Percentiles rank a stretch among this genome's conserved stretches.
phyloP scores from a whole-genome alignment of 1,139 yeast genomes.

The Pneumocystis jirovecii region DNA sequence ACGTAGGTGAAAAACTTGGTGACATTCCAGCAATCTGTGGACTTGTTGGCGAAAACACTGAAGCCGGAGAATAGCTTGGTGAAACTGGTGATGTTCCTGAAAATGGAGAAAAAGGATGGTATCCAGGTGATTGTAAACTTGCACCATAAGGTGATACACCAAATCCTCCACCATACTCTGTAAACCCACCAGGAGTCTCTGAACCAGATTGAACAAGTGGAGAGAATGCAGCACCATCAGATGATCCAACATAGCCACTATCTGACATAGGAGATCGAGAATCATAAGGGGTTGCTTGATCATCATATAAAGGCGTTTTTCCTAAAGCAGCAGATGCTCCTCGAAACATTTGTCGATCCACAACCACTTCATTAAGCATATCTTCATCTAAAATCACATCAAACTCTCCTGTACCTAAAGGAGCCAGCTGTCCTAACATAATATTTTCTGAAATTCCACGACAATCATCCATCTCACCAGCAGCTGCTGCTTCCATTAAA shows the following conservation, averaged over 20 bases:
- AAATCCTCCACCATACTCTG: conserved; percentile 50
- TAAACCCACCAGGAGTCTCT: conserved; percentile 73
- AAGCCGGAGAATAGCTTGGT: conserved; percentile 25
- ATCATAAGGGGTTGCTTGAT: conserved; percentile 88
- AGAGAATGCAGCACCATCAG: conserved; percentile 55
- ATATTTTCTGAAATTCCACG: conserved; percentile 97
- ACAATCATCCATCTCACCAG: conserved; percentile 95
- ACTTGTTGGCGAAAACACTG: neutral
- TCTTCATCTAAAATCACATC: conserved; percentile 91
- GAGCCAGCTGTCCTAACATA: conserved; percentile 96
- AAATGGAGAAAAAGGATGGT: conserved; percentile 54
- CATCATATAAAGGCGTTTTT: conserved; percentile 36
- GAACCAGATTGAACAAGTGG: conserved; percentile 84
- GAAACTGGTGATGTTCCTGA: conserved; percentile 35
- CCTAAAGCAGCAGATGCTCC: conserved; percentile 17
- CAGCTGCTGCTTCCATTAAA: conserved; percentile 91
- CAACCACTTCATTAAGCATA: conserved; percentile 55
- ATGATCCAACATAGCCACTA: conserved; percentile 60
- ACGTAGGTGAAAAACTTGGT: conserved; percentile 42
- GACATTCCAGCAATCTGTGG: conserved; percentile 18
- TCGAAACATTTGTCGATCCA: conserved; percentile 20
- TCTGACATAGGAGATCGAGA: conserved; percentile 65
- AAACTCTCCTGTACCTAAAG: conserved; percentile 96
- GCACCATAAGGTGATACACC: conserved; percentile 39
- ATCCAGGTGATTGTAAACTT: conserved; percentile 43